Evolutionary conservation across 1,284 basidiomycete species (phyloP).

Genomic region (Hemileccinum hortonii): DNA sequence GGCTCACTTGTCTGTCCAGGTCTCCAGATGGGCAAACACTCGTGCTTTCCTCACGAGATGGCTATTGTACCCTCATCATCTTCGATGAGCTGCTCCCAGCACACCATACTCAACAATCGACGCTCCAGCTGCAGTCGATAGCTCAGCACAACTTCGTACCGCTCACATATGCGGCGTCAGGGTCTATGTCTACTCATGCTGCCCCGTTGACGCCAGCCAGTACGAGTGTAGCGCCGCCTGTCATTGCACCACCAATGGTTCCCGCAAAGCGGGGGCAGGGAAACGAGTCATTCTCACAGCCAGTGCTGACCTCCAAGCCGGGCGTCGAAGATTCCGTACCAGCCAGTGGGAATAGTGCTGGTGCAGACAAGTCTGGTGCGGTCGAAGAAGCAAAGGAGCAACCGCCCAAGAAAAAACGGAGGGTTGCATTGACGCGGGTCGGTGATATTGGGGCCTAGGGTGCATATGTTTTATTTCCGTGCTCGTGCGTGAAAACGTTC

Average conservation of each 20-base stretch:
- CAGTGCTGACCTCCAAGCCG: conserved; percentile 42
- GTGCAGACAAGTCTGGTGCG: conserved; percentile 11
- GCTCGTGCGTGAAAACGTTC: conserved; percentile 1
- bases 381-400: conserved; percentile 35
- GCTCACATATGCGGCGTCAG: conserved; percentile 39
- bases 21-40: conserved; percentile 94
- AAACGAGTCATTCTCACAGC: conserved; percentile 52
- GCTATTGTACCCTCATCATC: conserved; percentile 93
- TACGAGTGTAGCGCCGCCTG: conserved; percentile 38
- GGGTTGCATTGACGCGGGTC: conserved; percentile 76
- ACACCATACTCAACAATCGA: conserved; percentile 85
- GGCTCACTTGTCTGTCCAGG: conserved; percentile 47
- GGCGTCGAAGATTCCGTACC: conserved; percentile 13
- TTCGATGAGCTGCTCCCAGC: conserved; percentile 88
- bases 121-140: conserved; percentile 83
- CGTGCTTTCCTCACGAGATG: conserved; percentile 90
- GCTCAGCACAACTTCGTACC: conserved; percentile 78
- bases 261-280: conserved; percentile 45
- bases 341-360: conserved; percentile 12
- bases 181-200: conserved; percentile 14
- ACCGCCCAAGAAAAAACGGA: conserved; percentile 86
- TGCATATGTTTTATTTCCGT: conserved; percentile 1
- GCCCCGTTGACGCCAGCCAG: conserved; percentile 41
- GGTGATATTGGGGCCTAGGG: conserved; percentile 53
- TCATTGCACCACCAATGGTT: conserved; percentile 44